Evolutionary conservation across 2,329 filamentous ascomycete species (phyloP).

Genomic region (Lecanicillium sp.): DNA sequence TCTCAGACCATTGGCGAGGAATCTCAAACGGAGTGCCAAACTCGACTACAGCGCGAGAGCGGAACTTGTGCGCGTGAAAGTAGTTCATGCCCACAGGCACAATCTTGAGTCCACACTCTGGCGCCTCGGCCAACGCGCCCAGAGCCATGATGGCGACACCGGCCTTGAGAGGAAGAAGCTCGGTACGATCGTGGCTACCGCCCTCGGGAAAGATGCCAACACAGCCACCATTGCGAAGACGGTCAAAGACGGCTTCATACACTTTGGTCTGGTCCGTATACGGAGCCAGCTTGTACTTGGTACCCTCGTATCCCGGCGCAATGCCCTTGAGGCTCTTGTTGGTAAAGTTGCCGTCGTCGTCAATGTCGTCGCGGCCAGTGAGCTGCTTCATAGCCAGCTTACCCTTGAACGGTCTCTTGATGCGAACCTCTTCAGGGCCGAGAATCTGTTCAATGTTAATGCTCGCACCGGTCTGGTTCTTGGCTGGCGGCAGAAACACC

Average conservation of each 20-base stretch:
- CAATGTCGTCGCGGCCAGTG: slow-evolving; percentile 68
- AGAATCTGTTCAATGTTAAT: slow-evolving; percentile 77
- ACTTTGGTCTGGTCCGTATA: slow-evolving; percentile 92
- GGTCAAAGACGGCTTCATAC: slow-evolving; percentile 85
- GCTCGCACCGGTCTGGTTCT: slow-evolving; percentile 67
- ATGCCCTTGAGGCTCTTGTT: slow-evolving; percentile 45
- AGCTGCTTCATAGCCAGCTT: slow-evolving; percentile 69
- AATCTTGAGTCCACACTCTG: slow-evolving; percentile 84
- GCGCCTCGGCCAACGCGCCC: slow-evolving; percentile 76
- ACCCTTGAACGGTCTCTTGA: slow-evolving; percentile 83
- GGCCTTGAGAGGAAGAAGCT: slow-evolving; percentile 86
- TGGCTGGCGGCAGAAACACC: slow-evolving; percentile 76
- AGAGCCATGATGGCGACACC: slow-evolving; percentile 98
- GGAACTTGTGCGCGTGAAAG: slow-evolving; percentile 97
- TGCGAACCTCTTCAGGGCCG: slow-evolving; percentile 68
- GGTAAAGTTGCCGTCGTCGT: slow-evolving; percentile 54
- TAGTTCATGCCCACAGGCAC: slow-evolving; percentile 99
- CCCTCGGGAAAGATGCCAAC: slow-evolving; percentile 97
- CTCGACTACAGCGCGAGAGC: slow-evolving; percentile 89
- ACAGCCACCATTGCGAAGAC: slow-evolving; percentile 74
- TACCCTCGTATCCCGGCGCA: slow-evolving; percentile 61
- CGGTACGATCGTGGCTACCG: slow-evolving; percentile 88
- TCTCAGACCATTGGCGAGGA: slow-evolving; percentile 69
- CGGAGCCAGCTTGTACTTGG: slow-evolving; percentile 78
- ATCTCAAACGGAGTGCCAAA: slow-evolving; percentile 88